Evolutionary conservation across 345 rosid species (phyloP).

Genomic region (Euphorbia tirucalli): DNA sequence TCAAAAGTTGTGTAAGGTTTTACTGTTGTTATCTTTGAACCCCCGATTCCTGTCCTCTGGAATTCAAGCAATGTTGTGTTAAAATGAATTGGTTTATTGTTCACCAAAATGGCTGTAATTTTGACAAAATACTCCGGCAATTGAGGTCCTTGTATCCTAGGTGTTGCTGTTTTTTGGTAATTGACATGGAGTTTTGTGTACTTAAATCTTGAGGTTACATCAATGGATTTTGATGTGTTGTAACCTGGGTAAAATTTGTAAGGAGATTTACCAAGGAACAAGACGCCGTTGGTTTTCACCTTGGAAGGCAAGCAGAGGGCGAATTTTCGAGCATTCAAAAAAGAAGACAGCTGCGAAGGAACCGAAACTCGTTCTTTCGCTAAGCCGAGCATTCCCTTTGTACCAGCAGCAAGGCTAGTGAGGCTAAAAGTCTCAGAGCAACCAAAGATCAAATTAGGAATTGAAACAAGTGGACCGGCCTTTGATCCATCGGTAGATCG

Average conservation of each 20-base stretch:
- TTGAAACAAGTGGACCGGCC: background rate
- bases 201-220: slow-evolving; percentile 6
- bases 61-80: slow-evolving; percentile 18
- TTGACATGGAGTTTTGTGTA: slow-evolving; percentile 21
- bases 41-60: slow-evolving; percentile 9
- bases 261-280: slow-evolving; percentile 23
- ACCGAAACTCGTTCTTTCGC: background rate
- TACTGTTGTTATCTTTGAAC: slow-evolving; percentile 16
- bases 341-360: slow-evolving; percentile 12
- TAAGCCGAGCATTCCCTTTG: slow-evolving; percentile 10
- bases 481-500: slow-evolving; percentile 6
- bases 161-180: background rate
- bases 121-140: slow-evolving; percentile 21
- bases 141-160: background rate
- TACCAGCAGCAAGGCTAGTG: background rate
- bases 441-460: slow-evolving; percentile 14
- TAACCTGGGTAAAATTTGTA: slow-evolving; percentile 22
- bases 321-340: slow-evolving; percentile 11
- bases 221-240: slow-evolving; percentile 14
- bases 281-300: slow-evolving; percentile 7
- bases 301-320: slow-evolving; percentile 26
- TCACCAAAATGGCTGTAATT: slow-evolving; percentile 16
- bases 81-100: slow-evolving; percentile 10
- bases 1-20: slow-evolving; percentile 20
- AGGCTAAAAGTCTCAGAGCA: background rate